Conservation (phyloP, 441 rosid species). For the Populus hybrid region DNA sequence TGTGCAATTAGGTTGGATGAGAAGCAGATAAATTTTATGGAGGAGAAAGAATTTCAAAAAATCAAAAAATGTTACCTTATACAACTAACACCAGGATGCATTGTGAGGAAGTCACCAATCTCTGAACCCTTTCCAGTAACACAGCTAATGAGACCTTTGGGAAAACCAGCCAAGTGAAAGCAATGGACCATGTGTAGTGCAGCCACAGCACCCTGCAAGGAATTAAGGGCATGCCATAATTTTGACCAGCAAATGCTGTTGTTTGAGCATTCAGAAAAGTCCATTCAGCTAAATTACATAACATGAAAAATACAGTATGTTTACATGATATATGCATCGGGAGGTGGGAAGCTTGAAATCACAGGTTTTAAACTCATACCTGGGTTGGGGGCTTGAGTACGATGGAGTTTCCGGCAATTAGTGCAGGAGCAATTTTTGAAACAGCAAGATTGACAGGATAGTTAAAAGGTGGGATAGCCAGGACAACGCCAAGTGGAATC, state of each 20-base stretch:
- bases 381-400: slow-evolving; percentile 96
- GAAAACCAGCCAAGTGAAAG: slow-evolving; percentile 25
- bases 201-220: slow-evolving; percentile 78
- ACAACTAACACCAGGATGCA: slow-evolving; percentile 84
- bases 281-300: neutral
- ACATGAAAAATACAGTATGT: neutral
- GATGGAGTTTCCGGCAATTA: slow-evolving; percentile 83
- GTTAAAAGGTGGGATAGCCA: slow-evolving; percentile 90
- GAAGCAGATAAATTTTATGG: neutral
- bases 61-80: slow-evolving; percentile 45
- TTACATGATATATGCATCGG: neutral
- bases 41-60: neutral
- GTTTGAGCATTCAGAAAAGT: neutral
- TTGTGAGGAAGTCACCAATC: slow-evolving; percentile 32
- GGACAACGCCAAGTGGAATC: slow-evolving; percentile 77
- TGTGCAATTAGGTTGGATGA: neutral
- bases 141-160: slow-evolving; percentile 20
- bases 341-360: neutral
- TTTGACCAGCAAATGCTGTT: neutral
- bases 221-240: neutral
- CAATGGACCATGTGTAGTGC: slow-evolving; percentile 77
- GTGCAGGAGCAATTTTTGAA: slow-evolving; percentile 83
- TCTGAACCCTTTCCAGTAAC: slow-evolving; percentile 26
- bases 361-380: slow-evolving; percentile 28
- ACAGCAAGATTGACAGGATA: slow-evolving; percentile 94